These are phyloP conservation scores for Conticribra guillardii DNA, from an alignment of 108 stramenopile genomes.

Conservation along the genomic window DNA sequence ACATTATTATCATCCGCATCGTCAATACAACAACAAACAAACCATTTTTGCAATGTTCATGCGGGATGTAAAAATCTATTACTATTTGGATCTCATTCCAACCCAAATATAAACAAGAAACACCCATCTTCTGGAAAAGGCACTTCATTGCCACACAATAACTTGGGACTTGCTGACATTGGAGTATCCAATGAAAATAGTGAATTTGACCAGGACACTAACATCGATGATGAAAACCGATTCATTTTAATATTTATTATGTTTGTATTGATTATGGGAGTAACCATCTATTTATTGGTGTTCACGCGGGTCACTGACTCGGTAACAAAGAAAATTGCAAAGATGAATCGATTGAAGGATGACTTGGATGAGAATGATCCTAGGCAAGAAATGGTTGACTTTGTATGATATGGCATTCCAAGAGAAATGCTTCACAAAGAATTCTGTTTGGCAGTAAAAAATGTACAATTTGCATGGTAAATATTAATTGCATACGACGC, in stretches of 20 bases:
- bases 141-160: neutral
- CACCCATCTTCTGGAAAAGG: neutral
- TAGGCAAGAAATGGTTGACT: neutral
- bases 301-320: neutral
- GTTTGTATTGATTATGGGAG: neutral
- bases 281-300: neutral
- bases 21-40: too few species aligned
- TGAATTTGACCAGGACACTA: neutral
- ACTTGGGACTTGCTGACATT: neutral
- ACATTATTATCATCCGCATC: too few species aligned
- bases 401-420: neutral
- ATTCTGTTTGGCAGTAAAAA: too few species aligned
- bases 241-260: neutral
- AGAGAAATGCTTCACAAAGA: too few species aligned
- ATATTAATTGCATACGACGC: too few species aligned
- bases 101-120: neutral
- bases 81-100: conserved; percentile 11
- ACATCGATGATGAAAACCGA: neutral
- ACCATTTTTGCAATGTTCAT: conserved; percentile 27
- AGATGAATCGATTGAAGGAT: neutral
- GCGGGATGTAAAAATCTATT: conserved; percentile 29
- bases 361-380: neutral
- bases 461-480: too few species aligned
- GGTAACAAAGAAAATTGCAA: neutral
- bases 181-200: neutral